Evolutionary conservation across 2,329 filamentous ascomycete genomes (phyloP), one percentile per base, ranked within the genome.

Genomic region (Aspergillus aculeatus): DNA sequence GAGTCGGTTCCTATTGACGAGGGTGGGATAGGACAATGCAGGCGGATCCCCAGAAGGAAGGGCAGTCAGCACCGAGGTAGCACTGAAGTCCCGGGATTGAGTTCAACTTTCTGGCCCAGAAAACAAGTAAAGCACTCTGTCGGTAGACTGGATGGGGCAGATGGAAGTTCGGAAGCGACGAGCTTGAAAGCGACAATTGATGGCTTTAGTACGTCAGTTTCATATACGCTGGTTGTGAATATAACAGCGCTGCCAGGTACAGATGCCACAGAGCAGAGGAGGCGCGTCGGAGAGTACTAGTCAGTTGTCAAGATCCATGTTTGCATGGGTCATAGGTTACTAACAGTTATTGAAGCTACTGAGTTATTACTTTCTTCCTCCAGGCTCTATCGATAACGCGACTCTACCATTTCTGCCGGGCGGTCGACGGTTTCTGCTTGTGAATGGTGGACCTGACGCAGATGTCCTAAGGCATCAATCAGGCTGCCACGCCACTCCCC

Each of bases 391-490:
- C n/a, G 32, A 47, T 23, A 50, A 56, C 50, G 23, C 29, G 52
- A 56, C 64, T 62, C 58, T 57, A 56, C 58, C 53, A 54, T 58
- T 44, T 53, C 57, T 60, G 52, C 48, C 38, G 51, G 59, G 65
- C 66, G 66, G 67, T 66, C 60, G 21, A 14, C 1, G 4, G 3
- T 3, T 16, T 7, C 4, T 2, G 2, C 10, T 31, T 23, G 3
- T 57, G 48, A 68, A 65, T 66, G 64, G 61, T 31, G 4, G 7
- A 12, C 52, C 16, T 24, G 48, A 56, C 44, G 63, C 63, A 57
- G 57, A 51, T 65, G 2, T 68, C 65, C 66, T 70, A 49, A 71
- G 69, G 69, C 69, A 66, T n/a, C n/a, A 47, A 49, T 65, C 64
- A 69, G 64, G 66, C 66, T 59, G 62, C 66, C 62, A 71, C 66